Conservation (phyloP, 2,329 filamentous ascomycete species). For the Fusarium sp. region DNA sequence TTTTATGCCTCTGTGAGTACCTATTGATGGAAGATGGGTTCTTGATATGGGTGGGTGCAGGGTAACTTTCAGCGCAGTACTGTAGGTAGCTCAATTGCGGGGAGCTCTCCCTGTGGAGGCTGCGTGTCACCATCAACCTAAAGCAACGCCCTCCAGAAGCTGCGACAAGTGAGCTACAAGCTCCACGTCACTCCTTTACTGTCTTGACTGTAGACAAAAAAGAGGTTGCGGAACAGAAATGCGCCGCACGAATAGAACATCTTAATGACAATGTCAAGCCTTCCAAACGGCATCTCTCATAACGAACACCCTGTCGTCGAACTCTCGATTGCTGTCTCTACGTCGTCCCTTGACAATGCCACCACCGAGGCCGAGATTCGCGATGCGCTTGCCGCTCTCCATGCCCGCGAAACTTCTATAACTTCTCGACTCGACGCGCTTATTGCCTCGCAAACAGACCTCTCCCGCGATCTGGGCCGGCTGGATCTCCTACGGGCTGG, state of each 20-base stretch:
- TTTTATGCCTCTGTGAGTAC: not conserved
- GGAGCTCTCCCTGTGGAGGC: constrained; percentile 30
- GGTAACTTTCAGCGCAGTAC: constrained; percentile 20
- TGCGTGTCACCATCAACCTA: constrained; percentile 44
- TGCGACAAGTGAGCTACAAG: constrained; percentile 28
- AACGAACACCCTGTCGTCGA: constrained; percentile 49
- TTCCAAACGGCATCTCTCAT: constrained; percentile 57
- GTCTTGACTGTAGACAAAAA: constrained; percentile 26
- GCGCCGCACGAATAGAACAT: constrained; percentile 54
- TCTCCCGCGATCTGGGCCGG: constrained; percentile 86
- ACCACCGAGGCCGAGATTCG: constrained; percentile 82
- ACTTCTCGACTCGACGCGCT: constrained; percentile 80
- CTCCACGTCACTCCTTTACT: constrained; percentile 24
- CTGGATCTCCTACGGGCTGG: constrained; percentile 91
- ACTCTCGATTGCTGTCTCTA: constrained; percentile 29
- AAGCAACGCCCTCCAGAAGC: constrained; percentile 9
- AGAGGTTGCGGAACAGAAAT: constrained; percentile 54
- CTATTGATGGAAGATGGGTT: too few species aligned
- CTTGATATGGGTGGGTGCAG: constrained; percentile 16
- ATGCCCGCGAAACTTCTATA: constrained; percentile 78
- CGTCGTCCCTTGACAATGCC: constrained; percentile 71
- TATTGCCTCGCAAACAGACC: constrained; percentile 83
- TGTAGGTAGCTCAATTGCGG: constrained; percentile 27
- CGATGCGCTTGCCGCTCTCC: constrained; percentile 78
- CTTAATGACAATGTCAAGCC: constrained; percentile 60